These are phyloP conservation scores for Neonectria faginata DNA, from an alignment of 2,329 filamentous ascomycete species.

Conservation along the genomic window DNA sequence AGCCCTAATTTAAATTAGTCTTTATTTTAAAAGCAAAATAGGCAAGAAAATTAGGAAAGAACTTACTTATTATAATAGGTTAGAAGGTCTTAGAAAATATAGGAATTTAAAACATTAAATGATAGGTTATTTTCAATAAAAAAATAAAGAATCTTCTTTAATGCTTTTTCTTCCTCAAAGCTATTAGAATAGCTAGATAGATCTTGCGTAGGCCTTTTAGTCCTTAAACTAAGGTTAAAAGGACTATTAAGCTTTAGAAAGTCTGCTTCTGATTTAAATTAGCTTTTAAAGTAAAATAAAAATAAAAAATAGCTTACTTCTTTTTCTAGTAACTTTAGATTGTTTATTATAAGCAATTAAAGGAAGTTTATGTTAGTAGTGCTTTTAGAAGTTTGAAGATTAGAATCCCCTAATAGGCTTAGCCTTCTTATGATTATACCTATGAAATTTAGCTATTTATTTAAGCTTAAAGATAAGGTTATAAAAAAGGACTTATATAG, in stretches of 20 bases:
- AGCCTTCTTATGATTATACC: neutral
- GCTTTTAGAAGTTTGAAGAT: neutral
- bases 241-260: neutral
- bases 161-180: neutral
- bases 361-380: neutral
- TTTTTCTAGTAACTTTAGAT: neutral
- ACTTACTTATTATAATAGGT: slow-evolving; percentile 9
- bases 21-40: neutral
- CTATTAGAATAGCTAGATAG: neutral
- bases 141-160: slow-evolving; percentile 1
- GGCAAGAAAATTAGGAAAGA: neutral
- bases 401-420: neutral
- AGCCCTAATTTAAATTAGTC: slow-evolving; percentile 5
- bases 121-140: slow-evolving; percentile 7
- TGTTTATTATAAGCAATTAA: slow-evolving; percentile 1
- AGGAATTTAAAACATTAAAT: slow-evolving; percentile 3
- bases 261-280: neutral
- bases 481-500: neutral
- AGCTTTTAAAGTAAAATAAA: neutral
- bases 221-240: neutral
- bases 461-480: neutral
- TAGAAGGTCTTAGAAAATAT: slow-evolving; percentile 4
- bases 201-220: neutral
- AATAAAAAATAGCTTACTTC: neutral
- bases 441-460: neutral